Base-by-base conservation (phyloP, 345 rosid genomes). In the Erysimum cheiranthoides region DNA sequence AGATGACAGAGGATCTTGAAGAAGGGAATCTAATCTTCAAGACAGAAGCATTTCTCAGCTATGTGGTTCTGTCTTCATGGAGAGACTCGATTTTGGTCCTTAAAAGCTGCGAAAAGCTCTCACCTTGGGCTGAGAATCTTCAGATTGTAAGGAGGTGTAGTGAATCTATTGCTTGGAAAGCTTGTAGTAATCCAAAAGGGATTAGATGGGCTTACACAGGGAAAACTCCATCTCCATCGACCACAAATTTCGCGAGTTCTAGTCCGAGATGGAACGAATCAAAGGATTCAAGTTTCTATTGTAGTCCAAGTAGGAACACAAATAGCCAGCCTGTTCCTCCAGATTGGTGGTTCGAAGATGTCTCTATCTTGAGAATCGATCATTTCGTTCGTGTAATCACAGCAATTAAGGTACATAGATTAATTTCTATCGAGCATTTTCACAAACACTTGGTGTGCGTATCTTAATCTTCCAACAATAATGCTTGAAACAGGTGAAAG, bases 321-420 rank as follows among this genome's bases (percentile, higher is more conserved):
- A 87, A 63, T 75, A 89, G n/a, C 79, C 91, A 86, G 58, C 84
- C 81, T 57, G 99, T 90, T 63, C 97, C 97, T 75, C 91, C 97
- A 12, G 97, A 95, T 61, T 95, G 99, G 99, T 95, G 99, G 99
- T 95, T 95, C 6, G 99, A 95, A 80, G 99, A 95, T 68, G 97
- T 90, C 5, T 86, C 97, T 0, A 87, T 95, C 74, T 89, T 95
- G n/a, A 79, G 99, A 73, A 95, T 92, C 12, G 97, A 92, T 73
- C 99, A 95, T 56, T 92, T 90, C 61, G 99, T 95, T 42, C 85
- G 99, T 61, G 99, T 95, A 1, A 76, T 92, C 57, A 95, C 99
- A 0, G 97, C 99, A 13, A 95, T 95, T 61, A 95, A 90, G 82
- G 99, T 78, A 73, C 61, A 18, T 12, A 5, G 34, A 38, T 70